Conservation (phyloP, 306 rosid genomes). For the Quercus glauca region DNA sequence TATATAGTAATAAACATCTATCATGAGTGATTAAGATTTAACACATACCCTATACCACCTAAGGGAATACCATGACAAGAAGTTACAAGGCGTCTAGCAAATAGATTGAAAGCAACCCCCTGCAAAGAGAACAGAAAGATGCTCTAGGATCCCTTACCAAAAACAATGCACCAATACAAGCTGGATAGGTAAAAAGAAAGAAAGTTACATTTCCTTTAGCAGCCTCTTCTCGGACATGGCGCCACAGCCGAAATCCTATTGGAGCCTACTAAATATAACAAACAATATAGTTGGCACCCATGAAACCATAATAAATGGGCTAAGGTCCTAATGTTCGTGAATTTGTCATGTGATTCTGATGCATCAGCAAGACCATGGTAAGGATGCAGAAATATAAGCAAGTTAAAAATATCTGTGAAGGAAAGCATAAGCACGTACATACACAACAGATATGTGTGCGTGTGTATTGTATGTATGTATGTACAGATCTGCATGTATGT, state of each 20-base stretch:
- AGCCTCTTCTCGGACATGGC: conserved; percentile 55
- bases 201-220: conserved; percentile 69
- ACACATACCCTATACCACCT: conserved; percentile 86
- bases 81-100: conserved; percentile 50
- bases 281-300: conserved; percentile 7
- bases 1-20: conserved; percentile 3
- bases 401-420: not conserved
- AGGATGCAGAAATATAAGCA: not conserved
- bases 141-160: conserved; percentile 13
- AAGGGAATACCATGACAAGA: conserved; percentile 77
- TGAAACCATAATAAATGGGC: not conserved
- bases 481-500: not conserved
- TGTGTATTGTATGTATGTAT: not conserved
- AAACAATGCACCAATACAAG: conserved; percentile 19
- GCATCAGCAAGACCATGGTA: conserved; percentile 1
- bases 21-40: conserved; percentile 3
- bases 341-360: not conserved
- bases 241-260: conserved; percentile 69
- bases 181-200: conserved; percentile 16
- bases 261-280: conserved; percentile 65
- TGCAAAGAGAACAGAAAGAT: conserved; percentile 30
- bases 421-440: not conserved
- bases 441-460: not conserved
- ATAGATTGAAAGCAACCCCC: conserved; percentile 61
- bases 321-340: conserved; percentile 1